Evolutionary conservation across 495 filamentous ascomycete species (phyloP), one percentile per base, ranked within the genome.

Genomic region (Glonium stellatum): DNA sequence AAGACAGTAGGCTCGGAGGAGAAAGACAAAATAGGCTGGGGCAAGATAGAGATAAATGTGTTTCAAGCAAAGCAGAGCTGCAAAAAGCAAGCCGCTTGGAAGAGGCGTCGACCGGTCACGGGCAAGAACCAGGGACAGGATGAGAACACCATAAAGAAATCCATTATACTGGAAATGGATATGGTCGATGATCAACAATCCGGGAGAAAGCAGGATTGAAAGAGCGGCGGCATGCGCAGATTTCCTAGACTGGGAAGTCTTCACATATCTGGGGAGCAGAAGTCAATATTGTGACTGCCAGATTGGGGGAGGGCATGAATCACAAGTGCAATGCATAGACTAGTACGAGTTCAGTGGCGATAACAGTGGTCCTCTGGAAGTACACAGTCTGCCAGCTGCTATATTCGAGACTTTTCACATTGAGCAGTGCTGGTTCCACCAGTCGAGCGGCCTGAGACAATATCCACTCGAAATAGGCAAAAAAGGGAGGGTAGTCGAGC

Each of bases 121-220:
- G 1, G 89, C 89, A 57, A 91, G 72, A 0, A 95, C 87, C 27
- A 98, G 77, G 0, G 92, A 97, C 35, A 91, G 75, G 22, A 97
- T 80, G 41, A 98, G 73, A 36, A 97, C 75, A 15, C 93, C 93
- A 68, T 96, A 97, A 69, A 98, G 81, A 74, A 91, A 91, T 54
- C 93, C 93, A 73, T 98, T 98, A 77, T 98, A 97, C 75, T 98
- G 93, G 74, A 98, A 98, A 71, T 98, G 93, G 62, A 98, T 95
- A 70, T 98, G 93, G 69, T 98, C 93, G 71, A 98, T 97, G 67
- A 98, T 95, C 49, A 98, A 78, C 11, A 98, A 81, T 31, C 92
- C 93, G 1, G 93, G 93, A 1, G 91, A 96, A 35, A 97, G 81
- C 15, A 97, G 75, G 54, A 98, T 85, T 0, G 92, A 96, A 39